Conservation (phyloP, 495 filamentous ascomycete genomes). For the Thozetella sp. region DNA sequence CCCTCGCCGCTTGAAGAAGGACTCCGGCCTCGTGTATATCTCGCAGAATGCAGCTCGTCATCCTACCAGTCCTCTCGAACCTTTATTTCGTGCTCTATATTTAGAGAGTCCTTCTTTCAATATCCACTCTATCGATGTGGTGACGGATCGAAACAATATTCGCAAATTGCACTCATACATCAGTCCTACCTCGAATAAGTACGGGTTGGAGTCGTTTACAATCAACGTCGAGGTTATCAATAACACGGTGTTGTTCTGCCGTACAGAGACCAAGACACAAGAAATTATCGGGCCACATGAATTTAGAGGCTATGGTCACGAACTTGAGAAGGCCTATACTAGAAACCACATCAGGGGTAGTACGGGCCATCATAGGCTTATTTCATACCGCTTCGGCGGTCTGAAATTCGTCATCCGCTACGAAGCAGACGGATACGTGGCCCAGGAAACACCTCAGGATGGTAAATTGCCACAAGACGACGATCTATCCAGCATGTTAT, state of each 20-base stretch:
- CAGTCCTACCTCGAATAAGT: slow-evolving; percentile 23
- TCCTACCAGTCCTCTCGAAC: slow-evolving; percentile 47
- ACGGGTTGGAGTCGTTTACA: slow-evolving; percentile 40
- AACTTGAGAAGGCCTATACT: slow-evolving; percentile 53
- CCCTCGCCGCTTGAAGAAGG: slow-evolving; percentile 25
- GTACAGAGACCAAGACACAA: slow-evolving; percentile 29
- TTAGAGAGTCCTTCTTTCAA: slow-evolving; percentile 42
- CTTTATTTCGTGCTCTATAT: slow-evolving; percentile 50
- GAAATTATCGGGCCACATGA: slow-evolving; percentile 35
- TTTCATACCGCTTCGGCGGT: slow-evolving; percentile 45
- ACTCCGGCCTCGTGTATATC: slow-evolving; percentile 39
- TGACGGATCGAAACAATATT: slow-evolving; percentile 56
- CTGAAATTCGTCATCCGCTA: slow-evolving; percentile 47
- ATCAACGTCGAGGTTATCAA: slow-evolving; percentile 43
- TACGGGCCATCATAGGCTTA: slow-evolving; percentile 48
- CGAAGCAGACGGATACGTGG: slow-evolving; percentile 47
- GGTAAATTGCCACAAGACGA: background rate
- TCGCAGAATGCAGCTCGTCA: slow-evolving; percentile 43
- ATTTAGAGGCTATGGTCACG: slow-evolving; percentile 46
- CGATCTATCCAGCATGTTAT: no score
- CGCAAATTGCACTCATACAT: slow-evolving; percentile 53
- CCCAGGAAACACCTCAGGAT: background rate
- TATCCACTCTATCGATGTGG: slow-evolving; percentile 39
- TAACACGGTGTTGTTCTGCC: slow-evolving; percentile 43
- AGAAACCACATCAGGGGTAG: slow-evolving; percentile 31